phyloP scores from a whole-genome alignment of 768 basidiomycete species.

The Phylloporus sp. region DNA sequence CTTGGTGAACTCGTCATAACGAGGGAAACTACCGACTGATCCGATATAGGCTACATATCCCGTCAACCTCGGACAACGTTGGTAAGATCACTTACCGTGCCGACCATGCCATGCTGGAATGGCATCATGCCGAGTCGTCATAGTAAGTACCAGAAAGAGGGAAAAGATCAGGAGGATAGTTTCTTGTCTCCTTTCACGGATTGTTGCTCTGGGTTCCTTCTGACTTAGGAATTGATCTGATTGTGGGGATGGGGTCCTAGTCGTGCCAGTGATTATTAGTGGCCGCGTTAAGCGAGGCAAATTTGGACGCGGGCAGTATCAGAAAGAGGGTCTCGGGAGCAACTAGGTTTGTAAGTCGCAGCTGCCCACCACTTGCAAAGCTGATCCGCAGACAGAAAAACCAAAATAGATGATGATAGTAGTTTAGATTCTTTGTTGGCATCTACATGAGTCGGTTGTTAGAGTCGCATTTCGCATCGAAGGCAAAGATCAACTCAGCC shows the following conservation, averaged over 20 bases:
- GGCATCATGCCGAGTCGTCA: background rate
- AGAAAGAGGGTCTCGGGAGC: constrained; percentile 4
- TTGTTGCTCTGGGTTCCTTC: background rate
- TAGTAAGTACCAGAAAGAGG: background rate
- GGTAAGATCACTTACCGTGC: background rate
- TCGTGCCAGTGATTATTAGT: background rate
- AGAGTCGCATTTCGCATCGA: background rate
- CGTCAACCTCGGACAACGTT: constrained; percentile 4
- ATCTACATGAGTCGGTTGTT: constrained; percentile 11
- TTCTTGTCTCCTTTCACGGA: background rate
- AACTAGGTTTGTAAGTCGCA: background rate
- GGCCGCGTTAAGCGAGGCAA: constrained; percentile 10
- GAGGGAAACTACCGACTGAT: constrained; percentile 4
- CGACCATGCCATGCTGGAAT: background rate
- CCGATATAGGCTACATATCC: background rate
- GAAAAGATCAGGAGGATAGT: background rate
- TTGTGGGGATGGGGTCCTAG: background rate
- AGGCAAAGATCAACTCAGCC: constrained; percentile 8
- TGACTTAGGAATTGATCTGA: constrained; percentile 2
- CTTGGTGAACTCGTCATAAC: background rate
- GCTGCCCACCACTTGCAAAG: background rate
- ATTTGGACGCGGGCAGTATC: constrained; percentile 1
- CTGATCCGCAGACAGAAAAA: constrained; percentile 1
- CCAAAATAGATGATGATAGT: constrained; percentile 4
- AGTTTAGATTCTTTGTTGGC: constrained; percentile 7